Evolutionary conservation across 2,329 filamentous ascomycete species (phyloP).

Genomic region (Claviceps sp.): DNA sequence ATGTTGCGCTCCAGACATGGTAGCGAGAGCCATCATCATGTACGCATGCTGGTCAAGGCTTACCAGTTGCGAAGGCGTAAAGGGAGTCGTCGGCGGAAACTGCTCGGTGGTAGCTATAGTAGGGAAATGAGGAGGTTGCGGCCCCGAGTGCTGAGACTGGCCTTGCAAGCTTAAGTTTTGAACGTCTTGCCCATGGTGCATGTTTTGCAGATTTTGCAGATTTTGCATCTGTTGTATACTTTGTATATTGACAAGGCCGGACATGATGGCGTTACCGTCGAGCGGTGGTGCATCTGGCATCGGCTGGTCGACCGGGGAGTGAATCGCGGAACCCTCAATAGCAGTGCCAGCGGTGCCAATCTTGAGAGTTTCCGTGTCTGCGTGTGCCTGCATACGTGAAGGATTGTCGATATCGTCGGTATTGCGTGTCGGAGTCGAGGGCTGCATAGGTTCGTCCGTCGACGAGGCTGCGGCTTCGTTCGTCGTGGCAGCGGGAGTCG

Average conservation of each 20-base stretch:
- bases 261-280: not conserved
- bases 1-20: slow-evolving; percentile 22
- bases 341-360: not conserved
- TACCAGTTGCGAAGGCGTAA: slow-evolving; percentile 18
- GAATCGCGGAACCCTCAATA: not conserved
- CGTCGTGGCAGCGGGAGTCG: not conserved
- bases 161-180: too few species aligned
- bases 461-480: not conserved
- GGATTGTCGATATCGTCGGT: not conserved
- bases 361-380: not conserved
- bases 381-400: not conserved
- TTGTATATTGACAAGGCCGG: not conserved
- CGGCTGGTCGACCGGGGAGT: slow-evolving; percentile 6
- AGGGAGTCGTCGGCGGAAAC: slow-evolving; percentile 20
- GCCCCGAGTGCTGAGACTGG: not conserved
- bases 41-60: slow-evolving; percentile 25
- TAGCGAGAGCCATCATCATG: slow-evolving; percentile 32
- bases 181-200: too few species aligned
- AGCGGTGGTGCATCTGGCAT: slow-evolving; percentile 8
- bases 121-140: not conserved
- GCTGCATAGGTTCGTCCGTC: slow-evolving; percentile 2
- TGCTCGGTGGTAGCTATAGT: slow-evolving; percentile 12
- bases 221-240: not conserved
- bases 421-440: slow-evolving; percentile 6
- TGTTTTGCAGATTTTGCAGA: too few species aligned